A percentile compares a stretch with the other conserved stretches of the same genome.
These are phyloP conservation scores for Starmera stellimalicola DNA, from an alignment of 1,139 yeast genomes.

Conservation along the genomic window DNA sequence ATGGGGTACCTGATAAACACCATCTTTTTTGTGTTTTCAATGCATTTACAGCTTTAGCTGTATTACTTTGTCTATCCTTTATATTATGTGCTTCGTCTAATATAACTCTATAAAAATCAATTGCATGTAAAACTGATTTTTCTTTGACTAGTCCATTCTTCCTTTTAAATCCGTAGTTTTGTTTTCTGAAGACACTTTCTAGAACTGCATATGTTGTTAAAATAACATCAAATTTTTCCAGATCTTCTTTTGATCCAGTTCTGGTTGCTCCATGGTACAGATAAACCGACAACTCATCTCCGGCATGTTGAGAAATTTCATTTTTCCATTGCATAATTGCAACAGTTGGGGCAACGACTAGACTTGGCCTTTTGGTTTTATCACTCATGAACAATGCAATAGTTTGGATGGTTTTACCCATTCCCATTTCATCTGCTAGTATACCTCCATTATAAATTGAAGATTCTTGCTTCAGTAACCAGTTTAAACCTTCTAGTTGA, in stretches of 20 bases:
- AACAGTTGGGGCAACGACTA: slow-evolving; percentile 95
- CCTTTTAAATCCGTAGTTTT: slow-evolving; percentile 72
- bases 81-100: slow-evolving; percentile 96
- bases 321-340: slow-evolving; percentile 97
- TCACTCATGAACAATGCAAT: slow-evolving; percentile 79
- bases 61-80: slow-evolving; percentile 87
- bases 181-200: slow-evolving; percentile 80
- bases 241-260: slow-evolving; percentile 42
- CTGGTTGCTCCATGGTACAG: slow-evolving; percentile 84
- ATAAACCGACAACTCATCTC: slow-evolving; percentile 54
- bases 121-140: slow-evolving; percentile 62
- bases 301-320: slow-evolving; percentile 81
- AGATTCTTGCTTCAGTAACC: slow-evolving; percentile 80
- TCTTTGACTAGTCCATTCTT: slow-evolving; percentile 66
- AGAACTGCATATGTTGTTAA: slow-evolving; percentile 87
- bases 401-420: slow-evolving; percentile 97
- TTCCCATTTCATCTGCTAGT: slow-evolving; percentile 99
- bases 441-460: slow-evolving; percentile 81
- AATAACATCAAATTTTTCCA: slow-evolving; percentile 66
- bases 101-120: slow-evolving; percentile 77
- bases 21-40: slow-evolving; percentile 66
- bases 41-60: slow-evolving; percentile 83
- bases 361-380: slow-evolving; percentile 53
- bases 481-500: slow-evolving; percentile 85
- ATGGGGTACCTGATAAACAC: slow-evolving; percentile 93